phyloP scores from a whole-genome alignment of 164 flowering plant species.

The Pachysandra terminalis region DNA sequence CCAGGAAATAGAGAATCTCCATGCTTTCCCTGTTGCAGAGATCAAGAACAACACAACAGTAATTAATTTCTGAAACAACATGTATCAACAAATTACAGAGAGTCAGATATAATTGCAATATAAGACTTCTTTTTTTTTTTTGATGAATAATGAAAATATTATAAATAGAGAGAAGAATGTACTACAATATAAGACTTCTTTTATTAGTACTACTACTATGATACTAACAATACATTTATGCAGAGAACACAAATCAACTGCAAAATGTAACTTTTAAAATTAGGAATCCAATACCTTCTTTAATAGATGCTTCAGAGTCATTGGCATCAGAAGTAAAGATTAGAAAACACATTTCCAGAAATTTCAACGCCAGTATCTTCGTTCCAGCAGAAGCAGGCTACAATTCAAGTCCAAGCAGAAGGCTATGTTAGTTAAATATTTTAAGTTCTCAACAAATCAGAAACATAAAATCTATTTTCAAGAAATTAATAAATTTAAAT shows the following conservation, averaged over 20 bases:
- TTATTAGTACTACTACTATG: too few species aligned
- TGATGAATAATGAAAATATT: too few species aligned
- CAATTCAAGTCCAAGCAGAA: constrained; percentile 24
- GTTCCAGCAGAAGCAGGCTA: constrained; percentile 68
- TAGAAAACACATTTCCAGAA: constrained; percentile 69
- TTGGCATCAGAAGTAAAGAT: constrained; percentile 57
- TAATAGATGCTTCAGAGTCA: constrained; percentile 35
- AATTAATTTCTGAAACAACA: background rate
- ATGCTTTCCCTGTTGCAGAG: constrained; percentile 37
- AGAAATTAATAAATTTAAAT: background rate
- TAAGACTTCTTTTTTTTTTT: too few species aligned
- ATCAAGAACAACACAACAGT: constrained; percentile 3
- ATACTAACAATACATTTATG: too few species aligned
- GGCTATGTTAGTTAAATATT: constrained; percentile 3
- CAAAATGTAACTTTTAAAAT: too few species aligned
- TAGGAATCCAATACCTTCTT: too few species aligned
- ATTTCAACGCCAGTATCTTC: constrained; percentile 80
- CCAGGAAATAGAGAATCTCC: constrained; percentile 66
- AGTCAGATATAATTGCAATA: too few species aligned
- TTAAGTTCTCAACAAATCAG: background rate
- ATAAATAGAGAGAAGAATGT: too few species aligned
- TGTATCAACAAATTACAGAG: too few species aligned
- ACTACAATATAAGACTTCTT: too few species aligned
- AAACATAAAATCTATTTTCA: background rate
- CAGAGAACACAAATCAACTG: background rate